Conservation (phyloP, 2,329 filamentous ascomycete species). For the Pseudogymnoascus sp. region DNA sequence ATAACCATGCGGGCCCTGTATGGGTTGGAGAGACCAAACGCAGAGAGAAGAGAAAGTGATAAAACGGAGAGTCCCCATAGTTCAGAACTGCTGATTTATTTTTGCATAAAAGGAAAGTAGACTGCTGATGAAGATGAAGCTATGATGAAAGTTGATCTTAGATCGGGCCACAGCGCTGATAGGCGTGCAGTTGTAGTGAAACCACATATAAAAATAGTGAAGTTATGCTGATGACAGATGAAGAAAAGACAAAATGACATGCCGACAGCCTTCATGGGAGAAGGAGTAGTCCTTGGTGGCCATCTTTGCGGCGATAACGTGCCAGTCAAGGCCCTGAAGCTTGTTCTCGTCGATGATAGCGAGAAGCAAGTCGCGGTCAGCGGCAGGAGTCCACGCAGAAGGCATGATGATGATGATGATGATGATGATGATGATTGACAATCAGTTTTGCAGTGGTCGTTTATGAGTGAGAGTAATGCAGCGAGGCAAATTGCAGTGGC, state of each 20-base stretch:
- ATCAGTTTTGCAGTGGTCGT: background rate
- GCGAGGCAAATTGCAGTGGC: background rate
- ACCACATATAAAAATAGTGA: background rate
- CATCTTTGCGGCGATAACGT: constrained; percentile 17
- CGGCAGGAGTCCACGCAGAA: constrained; percentile 19
- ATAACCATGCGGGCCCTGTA: background rate
- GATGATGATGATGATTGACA: background rate
- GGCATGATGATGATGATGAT: constrained; percentile 13
- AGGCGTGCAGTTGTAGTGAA: background rate
- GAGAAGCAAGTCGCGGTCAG: constrained; percentile 25
- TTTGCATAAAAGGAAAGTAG: background rate
- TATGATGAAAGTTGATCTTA: background rate
- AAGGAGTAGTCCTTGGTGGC: constrained; percentile 20
- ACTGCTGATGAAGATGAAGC: background rate
- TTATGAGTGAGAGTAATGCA: background rate
- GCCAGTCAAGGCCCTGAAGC: constrained; percentile 21
- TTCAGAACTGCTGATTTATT: background rate
- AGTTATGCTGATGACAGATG: background rate
- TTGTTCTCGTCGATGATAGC: constrained; percentile 22
- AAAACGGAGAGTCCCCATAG: background rate
- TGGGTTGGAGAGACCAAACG: background rate
- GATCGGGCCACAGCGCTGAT: background rate
- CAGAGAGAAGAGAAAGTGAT: background rate
- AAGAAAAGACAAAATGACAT: constrained; percentile 13
- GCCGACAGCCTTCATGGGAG: constrained; percentile 26